Evolutionary conservation across 2,329 filamentous ascomycete species (phyloP), one percentile per base, ranked within the genome.

Genomic region (Clonostachys rhizophaga): DNA sequence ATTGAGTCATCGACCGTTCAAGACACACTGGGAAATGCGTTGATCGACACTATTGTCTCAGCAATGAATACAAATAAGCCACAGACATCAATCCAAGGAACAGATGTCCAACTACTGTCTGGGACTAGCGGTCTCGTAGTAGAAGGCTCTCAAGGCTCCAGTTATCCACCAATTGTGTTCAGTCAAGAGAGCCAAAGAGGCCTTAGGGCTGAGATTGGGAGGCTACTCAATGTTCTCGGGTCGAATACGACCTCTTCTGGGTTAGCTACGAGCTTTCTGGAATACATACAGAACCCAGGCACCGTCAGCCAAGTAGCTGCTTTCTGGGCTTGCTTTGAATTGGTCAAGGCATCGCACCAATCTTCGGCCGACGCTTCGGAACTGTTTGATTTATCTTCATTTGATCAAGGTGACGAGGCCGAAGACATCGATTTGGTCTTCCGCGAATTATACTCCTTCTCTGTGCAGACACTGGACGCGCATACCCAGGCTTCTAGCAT

Each of bases 271-370:
- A 79, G 82, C 18, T 78, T 95, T 65, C 68, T 91, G 24, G 78
- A 82, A 42, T 78, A 79, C 47, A 66, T 86, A 5, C 78, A 80
- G 45, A 73, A 79, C 33, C 77, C 79, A 4, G 70, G 75, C 5
- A 79, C 81, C 1, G 71, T 80, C 16, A 71, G 73, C 35, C 79
- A 84, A 52, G 65, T 92, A 24, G 82, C 89, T 12, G 81, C 85
- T 4, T 87, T 89, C 55, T 96, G 91, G 91, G 71, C 96, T 4
- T 79, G 87, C 1, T 81, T 91, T 48, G 81, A 87, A 54, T 75
- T 92, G 2, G 65, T 91, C 9, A 83, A 84, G 57, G 74, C 78
- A 5, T 72, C 75, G 8, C 69, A 81, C 16, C 62, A 67, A 5
- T 66, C 71, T 3, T 71, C 75, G 14, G 68, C 75, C 2, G 77